Conservation (phyloP, 192 early-diverging fungal species). For the Coemansia aciculifera region DNA sequence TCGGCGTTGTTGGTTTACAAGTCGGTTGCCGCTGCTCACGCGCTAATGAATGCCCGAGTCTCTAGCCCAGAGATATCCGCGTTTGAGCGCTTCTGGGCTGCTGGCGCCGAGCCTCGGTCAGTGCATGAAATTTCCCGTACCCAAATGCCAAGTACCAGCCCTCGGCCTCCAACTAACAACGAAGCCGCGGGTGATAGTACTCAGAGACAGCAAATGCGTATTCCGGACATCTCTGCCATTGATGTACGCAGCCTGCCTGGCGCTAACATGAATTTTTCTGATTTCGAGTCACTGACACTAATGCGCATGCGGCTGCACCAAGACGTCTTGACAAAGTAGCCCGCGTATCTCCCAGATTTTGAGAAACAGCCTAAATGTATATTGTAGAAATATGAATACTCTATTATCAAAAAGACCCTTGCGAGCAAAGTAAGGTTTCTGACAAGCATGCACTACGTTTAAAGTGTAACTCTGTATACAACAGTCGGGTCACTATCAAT, state of each 20-base stretch:
- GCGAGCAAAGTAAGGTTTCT: too few species aligned
- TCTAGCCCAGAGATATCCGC: not conserved
- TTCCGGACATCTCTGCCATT: slow-evolving; percentile 29
- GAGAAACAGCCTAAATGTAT: not conserved
- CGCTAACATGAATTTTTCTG: slow-evolving; percentile 30
- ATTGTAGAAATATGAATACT: not conserved
- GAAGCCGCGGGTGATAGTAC: not conserved
- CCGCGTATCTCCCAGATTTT: too few species aligned
- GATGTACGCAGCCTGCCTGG: slow-evolving; percentile 35
- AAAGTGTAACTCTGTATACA: not conserved
- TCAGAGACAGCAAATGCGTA: not conserved
- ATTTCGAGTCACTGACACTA: slow-evolving; percentile 49
- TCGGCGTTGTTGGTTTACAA: slow-evolving; percentile 45
- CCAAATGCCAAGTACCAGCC: not conserved
- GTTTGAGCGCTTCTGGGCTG: slow-evolving; percentile 38
- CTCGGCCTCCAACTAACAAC: not conserved
- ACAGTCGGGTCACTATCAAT: not conserved
- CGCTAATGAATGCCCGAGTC: slow-evolving; percentile 31
- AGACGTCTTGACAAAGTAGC: not conserved
- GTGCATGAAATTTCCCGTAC: slow-evolving; percentile 14
- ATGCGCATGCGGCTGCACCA: slow-evolving; percentile 46
- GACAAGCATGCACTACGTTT: not conserved
- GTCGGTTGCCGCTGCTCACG: slow-evolving; percentile 38
- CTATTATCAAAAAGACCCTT: not conserved
- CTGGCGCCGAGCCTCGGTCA: slow-evolving; percentile 26